Evolutionary conservation across 2,329 filamentous ascomycete genomes (phyloP).

Genomic region (Phaeoacremonium minimum): DNA sequence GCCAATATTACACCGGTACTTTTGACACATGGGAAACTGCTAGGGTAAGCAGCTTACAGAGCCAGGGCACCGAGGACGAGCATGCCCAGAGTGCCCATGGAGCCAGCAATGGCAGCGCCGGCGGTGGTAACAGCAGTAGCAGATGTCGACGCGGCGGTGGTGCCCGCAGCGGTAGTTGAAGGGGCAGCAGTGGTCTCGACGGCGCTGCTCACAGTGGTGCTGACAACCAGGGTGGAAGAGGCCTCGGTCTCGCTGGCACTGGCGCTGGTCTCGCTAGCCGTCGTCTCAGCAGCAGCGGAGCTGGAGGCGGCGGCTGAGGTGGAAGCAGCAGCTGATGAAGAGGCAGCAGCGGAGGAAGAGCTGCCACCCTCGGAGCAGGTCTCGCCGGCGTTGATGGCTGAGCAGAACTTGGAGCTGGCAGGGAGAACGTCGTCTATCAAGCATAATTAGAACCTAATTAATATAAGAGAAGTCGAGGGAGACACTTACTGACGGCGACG

Average conservation of each 20-base stretch:
- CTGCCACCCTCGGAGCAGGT: too few relatives aligned
- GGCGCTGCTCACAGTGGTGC: not conserved
- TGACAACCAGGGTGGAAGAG: not conserved
- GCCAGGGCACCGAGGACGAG: conserved; percentile 2
- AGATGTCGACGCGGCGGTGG: conserved; percentile 1
- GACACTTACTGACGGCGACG: conserved; percentile 1
- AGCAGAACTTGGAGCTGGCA: conserved; percentile 3
- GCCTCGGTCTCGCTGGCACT: not conserved
- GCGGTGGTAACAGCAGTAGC: conserved; percentile 2
- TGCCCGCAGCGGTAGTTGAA: not conserved
- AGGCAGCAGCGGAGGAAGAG: too few relatives aligned
- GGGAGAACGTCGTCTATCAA: conserved; percentile 5
- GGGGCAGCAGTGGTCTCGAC: not conserved
- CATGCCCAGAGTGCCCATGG: conserved; percentile 4
- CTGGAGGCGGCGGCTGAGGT: not conserved
- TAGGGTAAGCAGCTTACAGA: too few relatives aligned
- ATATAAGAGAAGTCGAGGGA: too few relatives aligned
- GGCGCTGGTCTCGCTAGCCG: not conserved
- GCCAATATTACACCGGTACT: too few relatives aligned
- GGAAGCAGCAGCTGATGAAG: not conserved
- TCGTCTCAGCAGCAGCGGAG: not conserved
- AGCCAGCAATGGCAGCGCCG: not conserved
- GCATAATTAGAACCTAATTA: too few relatives aligned
- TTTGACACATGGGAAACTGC: too few relatives aligned
- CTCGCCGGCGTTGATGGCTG: conserved; percentile 5